Percentiles rank a stretch among this genome's conserved stretches.
These are phyloP conservation scores for Myxozyma neglecta DNA, from an alignment of 805 yeast species.

Conservation along the genomic window DNA sequence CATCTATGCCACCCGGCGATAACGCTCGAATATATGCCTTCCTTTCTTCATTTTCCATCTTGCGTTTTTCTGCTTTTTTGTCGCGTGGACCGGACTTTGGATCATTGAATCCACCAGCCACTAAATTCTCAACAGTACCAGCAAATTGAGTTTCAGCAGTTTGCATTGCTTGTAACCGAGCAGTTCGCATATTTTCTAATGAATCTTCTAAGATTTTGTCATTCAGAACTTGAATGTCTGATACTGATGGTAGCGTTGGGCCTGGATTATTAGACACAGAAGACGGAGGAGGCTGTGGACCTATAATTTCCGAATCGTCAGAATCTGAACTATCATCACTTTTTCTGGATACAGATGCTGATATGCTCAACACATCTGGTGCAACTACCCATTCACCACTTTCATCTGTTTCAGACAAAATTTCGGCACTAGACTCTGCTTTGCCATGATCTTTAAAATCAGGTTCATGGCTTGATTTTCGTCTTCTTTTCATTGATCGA, in stretches of 20 bases:
- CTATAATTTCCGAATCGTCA: constrained; percentile 14
- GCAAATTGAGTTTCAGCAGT: not conserved
- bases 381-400: constrained; percentile 4
- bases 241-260: constrained; percentile 19
- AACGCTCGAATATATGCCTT: constrained; percentile 11
- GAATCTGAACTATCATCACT: constrained; percentile 4
- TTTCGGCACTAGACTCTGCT: not conserved
- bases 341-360: not conserved
- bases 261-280: constrained; percentile 1
- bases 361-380: not conserved
- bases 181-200: constrained; percentile 12
- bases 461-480: not conserved
- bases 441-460: not conserved
- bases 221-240: constrained; percentile 17
- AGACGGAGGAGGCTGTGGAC: constrained; percentile 16
- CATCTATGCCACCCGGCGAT: constrained; percentile 26
- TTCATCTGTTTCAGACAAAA: not conserved
- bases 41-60: constrained; percentile 22
- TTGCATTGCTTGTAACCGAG: not conserved
- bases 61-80: constrained; percentile 15
- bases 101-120: constrained; percentile 12
- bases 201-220: constrained; percentile 5
- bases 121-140: constrained; percentile 21
- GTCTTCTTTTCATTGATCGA: not conserved
- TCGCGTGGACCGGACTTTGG: constrained; percentile 12